Evolutionary conservation across 768 basidiomycete species (phyloP).

Genomic region (Gyrodon lividus): DNA sequence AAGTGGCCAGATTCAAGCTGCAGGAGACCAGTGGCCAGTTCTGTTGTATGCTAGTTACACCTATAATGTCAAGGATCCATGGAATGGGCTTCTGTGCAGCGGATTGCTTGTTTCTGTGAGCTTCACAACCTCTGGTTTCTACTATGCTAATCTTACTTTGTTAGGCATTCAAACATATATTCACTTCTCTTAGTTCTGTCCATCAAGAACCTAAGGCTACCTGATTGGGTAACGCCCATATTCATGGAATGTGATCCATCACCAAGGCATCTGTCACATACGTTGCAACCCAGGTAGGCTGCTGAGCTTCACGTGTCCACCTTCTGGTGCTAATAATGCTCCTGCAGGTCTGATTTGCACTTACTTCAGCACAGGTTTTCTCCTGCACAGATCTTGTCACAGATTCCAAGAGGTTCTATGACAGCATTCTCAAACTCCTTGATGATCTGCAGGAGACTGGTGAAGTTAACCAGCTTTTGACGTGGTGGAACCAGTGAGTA

Average conservation of each 20-base stretch:
- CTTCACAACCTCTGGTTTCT: neutral
- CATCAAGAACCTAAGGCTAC: conserved; percentile 28
- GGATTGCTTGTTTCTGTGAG: conserved; percentile 22
- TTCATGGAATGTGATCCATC: conserved; percentile 16
- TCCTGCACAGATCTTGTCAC: conserved; percentile 18
- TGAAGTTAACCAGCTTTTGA: conserved; percentile 16
- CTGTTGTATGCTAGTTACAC: conserved; percentile 17
- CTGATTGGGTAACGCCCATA: conserved; percentile 19
- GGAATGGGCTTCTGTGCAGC: conserved; percentile 24
- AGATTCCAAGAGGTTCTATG: conserved; percentile 26
- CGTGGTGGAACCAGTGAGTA: conserved; percentile 21
- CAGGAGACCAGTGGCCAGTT: conserved; percentile 20
- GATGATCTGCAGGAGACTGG: conserved; percentile 19
- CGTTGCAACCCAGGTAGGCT: conserved; percentile 17
- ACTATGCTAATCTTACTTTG: neutral
- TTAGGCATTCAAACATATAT: conserved; percentile 30
- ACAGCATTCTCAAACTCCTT: conserved; percentile 16
- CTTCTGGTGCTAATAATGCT: neutral
- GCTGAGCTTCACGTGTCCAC: neutral
- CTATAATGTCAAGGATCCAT: conserved; percentile 15
- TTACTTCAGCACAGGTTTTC: conserved; percentile 16
- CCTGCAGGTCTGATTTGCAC: conserved; percentile 15
- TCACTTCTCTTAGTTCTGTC: conserved; percentile 32
- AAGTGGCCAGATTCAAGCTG: conserved; percentile 3
- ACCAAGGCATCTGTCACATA: conserved; percentile 20